phyloP scores from a whole-genome alignment of 257 asterid genomes.

The Phtheirospermum japonicum region DNA sequence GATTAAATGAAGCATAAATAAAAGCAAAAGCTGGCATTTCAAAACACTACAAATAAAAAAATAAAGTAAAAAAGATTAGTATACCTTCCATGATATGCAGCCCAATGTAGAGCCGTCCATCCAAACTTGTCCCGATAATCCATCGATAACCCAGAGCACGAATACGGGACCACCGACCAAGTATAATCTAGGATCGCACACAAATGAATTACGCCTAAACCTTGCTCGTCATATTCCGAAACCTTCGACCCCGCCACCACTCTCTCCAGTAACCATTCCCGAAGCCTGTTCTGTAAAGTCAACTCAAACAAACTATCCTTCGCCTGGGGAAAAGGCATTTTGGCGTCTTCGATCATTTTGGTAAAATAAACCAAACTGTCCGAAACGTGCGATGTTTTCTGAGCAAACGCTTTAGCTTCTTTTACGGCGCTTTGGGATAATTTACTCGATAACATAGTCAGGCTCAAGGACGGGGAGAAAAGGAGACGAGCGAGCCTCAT shows the following conservation, averaged over 20 bases:
- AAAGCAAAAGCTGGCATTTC: background rate
- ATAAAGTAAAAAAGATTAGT: background rate
- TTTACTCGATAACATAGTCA: conserved; percentile 41
- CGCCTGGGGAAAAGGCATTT: conserved; percentile 48
- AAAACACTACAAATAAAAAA: background rate
- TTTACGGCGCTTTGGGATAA: conserved; percentile 41
- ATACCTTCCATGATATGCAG: conserved; percentile 81
- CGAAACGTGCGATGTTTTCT: conserved; percentile 40
- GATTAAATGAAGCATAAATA: background rate
- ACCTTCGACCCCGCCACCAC: conserved; percentile 43
- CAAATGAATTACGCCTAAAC: conserved; percentile 71
- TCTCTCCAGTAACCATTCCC: conserved; percentile 65
- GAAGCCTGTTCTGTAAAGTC: conserved; percentile 52
- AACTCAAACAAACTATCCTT: conserved; percentile 61
- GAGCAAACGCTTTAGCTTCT: conserved; percentile 50
- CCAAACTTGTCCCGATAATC: conserved; percentile 74
- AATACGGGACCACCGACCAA: conserved; percentile 68
- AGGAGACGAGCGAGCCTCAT: conserved; percentile 60
- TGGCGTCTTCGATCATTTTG: conserved; percentile 39
- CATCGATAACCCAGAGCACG: conserved; percentile 63
- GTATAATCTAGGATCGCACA: conserved; percentile 71
- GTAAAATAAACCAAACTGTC: conserved; percentile 42
- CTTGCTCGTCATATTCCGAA: conserved; percentile 60
- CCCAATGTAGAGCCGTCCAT: conserved; percentile 87
- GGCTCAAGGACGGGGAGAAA: conserved; percentile 53